Base-by-base conservation (phyloP, 73 alveolate genomes). In the Paramecium octaurelia region DNA sequence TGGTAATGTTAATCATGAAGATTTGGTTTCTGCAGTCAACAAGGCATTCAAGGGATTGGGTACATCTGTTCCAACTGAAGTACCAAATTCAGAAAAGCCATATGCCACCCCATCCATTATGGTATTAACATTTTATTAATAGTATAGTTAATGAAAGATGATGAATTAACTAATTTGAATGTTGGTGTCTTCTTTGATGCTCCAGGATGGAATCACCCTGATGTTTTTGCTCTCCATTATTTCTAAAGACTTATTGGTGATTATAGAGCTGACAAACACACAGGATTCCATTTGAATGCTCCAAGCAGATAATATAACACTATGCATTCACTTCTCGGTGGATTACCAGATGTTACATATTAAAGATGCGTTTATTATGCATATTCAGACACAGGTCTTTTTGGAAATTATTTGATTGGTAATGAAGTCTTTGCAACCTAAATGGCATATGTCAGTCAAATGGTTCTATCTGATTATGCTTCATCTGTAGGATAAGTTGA, bases 151-250 rank as follows among this genome's bases (percentile, higher is more conserved):
- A 87, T 96, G 92, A 95, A 97, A 95, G 98, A 96, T 73, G 98
- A 96, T 64, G 98, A 96, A 89, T 93, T 96, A 96, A 54, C 88
- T 54, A 96, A 96, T 94, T 92, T 95, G 11, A 96, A 96, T 92
- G 97, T 95, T 48, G 97, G 95, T 23, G 97, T 96, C 34, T 94
- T 94, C 95, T 96, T 94, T 70, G 96, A 94, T 60, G 97, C 97
- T 38, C 98, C 98, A 23, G 68, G 93, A 36, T 46, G 84, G 71
- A 83, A 71, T 58, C 95, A 96, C 86, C 94, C 92, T 8, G 98
- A 96, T 83, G 93, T 77, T 93, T 96, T 93, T 70, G 93, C 97
- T 14, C 92, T 96, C 86, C 95, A 92, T 27, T 90, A 93, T 69
- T 77, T 96, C 92, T 36, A 93, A 76, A 93, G 92, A 36, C 83